Base-by-base conservation (phyloP, 371 early-diverging fungal species). In the Capillidium heterosporum region DNA sequence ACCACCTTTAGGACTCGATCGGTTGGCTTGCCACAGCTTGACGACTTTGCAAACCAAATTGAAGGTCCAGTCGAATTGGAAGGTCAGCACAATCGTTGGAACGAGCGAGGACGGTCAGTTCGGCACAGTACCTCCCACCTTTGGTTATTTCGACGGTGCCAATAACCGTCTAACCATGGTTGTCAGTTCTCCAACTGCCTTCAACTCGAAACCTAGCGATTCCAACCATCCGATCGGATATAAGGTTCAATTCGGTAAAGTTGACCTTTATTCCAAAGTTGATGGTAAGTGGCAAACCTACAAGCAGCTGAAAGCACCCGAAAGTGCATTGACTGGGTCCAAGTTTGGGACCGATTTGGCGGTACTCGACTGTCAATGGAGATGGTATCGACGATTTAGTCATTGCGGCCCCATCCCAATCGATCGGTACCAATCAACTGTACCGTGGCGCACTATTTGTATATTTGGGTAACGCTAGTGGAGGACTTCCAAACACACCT, bases 381-480 rank as follows among this genome's bases (percentile, higher is more conserved):
- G 92, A 92, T 62, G 90, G 92, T 0, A 75, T 89, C 26, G 89
- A 88, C 58, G 90, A 92, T 65, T 69, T 92, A 27, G 86, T 76
- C 0, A 75, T 92, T 3, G 76, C 84, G 2, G 79, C 87, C 10
- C 88, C 88, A 11, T 79, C 75, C 0, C 63, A 60, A 10, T 4
- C 7, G 13, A 7, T 35, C 7, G 35, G 35, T 35, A 61, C 62
- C 42, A 63, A 63, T 26, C 29, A 70, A 13, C 56, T 40, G 2
- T 62, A 66, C 56, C 46, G 60, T 58, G 82, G 82, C 0, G 64
- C 70, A 0, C 72, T 91, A 2, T 82, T 76, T 62, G 69, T 90
- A 1, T 86, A 77, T 63, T 78, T 83, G 67, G 89, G 92, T 17
- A 66, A 60, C 11, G 23, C 35, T 7, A 67, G 70, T 15, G 1